Conservation (phyloP, 495 filamentous ascomycete genomes). For the Aeminium ludgeri region DNA sequence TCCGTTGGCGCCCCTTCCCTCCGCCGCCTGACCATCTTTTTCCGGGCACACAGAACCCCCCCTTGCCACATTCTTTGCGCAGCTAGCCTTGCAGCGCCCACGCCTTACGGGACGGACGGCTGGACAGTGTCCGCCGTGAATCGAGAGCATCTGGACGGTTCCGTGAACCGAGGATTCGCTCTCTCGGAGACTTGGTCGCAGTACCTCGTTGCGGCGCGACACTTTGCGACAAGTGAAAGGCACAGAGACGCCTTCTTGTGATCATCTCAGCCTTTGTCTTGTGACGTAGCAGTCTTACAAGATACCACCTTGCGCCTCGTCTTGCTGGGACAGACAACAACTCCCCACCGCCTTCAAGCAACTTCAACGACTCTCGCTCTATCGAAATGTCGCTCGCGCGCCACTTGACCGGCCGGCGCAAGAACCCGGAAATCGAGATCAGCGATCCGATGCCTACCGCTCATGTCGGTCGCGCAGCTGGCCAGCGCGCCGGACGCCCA, state of each 20-base stretch:
- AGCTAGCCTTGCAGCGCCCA: neutral
- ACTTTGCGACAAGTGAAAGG: neutral
- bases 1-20: too few species aligned
- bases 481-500: slow-evolving; percentile 12
- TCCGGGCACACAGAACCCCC: neutral
- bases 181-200: neutral
- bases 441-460: slow-evolving; percentile 2
- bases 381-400: slow-evolving; percentile 14
- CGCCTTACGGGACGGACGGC: neutral
- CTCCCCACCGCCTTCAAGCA: neutral
- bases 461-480: slow-evolving; percentile 12
- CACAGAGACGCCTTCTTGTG: neutral
- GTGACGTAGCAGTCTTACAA: too few species aligned
- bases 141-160: neutral
- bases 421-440: slow-evolving; percentile 14
- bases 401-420: slow-evolving; percentile 15
- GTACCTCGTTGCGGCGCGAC: too few species aligned
- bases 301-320: too few species aligned
- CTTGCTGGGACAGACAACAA: neutral
- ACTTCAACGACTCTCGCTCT: neutral
- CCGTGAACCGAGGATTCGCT: neutral
- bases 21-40: neutral
- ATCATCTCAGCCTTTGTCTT: neutral
- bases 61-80: neutral
- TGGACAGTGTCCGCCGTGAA: neutral